Evolutionary conservation across 176 grass and related monocot genomes (phyloP), one percentile per base, ranked within the genome.

Genomic region (Musa troglodytarum): DNA sequence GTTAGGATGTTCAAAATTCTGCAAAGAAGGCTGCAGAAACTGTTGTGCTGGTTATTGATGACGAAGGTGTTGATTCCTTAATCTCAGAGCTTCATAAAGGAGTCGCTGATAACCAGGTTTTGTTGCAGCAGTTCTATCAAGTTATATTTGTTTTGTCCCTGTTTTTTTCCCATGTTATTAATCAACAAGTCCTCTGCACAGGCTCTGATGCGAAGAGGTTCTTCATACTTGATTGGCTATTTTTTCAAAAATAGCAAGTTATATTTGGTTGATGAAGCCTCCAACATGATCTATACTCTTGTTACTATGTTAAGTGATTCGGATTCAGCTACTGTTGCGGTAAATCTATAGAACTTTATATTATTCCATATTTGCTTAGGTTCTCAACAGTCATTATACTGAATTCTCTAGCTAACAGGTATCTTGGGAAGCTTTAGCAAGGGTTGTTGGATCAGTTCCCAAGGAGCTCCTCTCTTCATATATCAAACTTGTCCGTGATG

Each of bases 21-120:
- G 90, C 95, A 51, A 93, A 83, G 78, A 98, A 89, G 80, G 95
- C 90, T 87, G 90, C 84, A 63, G 90, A 98, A 89, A 98, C 90
- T 51, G 80, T 93, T 81, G 86, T 91, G 19, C 80, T 93, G 70
- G 88, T 98, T 91, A 92, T 98, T 77, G 95, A 98, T 51, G 90
- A 98, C 23, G 94, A 98, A 72, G 90, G 95, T 54, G 70, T 88
- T 78, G 90, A 93, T 57, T 85, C 83, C 65, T 82, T 98, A 78
- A 79, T 98, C 74, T 79, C 86, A 55, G 95, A 98, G 84, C 88
- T 98, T 78, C 86, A 91, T 34, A 98, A 83, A 87, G 90, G 90
- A 72, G 81, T 90, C 69, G 82, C 85, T 74, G 95, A 98, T 72
- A 85, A 52, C 85, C 95, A 98, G 90, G 95, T 98, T 75, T 64